A percentile compares a stretch with the other conserved stretches of the same genome.
Conservation (phyloP, 768 basidiomycete species). For the Amylocystis lapponica region DNA sequence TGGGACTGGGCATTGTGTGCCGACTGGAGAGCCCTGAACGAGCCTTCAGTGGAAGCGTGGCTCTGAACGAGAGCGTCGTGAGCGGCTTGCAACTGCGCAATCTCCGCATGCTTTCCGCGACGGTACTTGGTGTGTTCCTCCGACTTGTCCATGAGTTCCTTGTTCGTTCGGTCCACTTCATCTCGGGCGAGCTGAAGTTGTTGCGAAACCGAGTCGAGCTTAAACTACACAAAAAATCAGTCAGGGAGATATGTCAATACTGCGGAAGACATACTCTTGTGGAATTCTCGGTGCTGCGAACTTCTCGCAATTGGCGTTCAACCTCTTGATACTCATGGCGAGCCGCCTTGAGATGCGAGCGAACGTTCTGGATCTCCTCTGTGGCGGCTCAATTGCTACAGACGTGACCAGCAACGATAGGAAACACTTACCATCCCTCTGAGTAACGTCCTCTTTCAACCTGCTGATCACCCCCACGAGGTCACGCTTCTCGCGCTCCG, state of each 20-base stretch:
- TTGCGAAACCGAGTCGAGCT: constrained; percentile 76
- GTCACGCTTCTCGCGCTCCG: constrained; percentile 88
- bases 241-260: neutral
- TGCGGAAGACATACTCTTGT: constrained; percentile 48
- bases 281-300: constrained; percentile 70
- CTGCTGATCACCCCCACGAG: constrained; percentile 79
- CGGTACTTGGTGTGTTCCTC: constrained; percentile 84
- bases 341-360: constrained; percentile 65
- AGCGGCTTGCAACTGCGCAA: constrained; percentile 67
- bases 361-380: constrained; percentile 72
- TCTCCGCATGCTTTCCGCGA: constrained; percentile 73
- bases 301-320: constrained; percentile 65
- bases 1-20: constrained; percentile 65
- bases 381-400: neutral
- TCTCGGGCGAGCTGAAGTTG: constrained; percentile 73
- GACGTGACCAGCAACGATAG: neutral
- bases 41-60: constrained; percentile 57
- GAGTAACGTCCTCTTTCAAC: constrained; percentile 66
- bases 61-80: constrained; percentile 70
- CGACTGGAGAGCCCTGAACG: constrained; percentile 68
- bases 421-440: constrained; percentile 61
- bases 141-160: constrained; percentile 64
- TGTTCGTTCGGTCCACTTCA: constrained; percentile 66
- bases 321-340: constrained; percentile 66
- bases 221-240: constrained; percentile 59